Conservation (phyloP, 2,329 filamentous ascomycete species). For the Xylariaceae sp. region DNA sequence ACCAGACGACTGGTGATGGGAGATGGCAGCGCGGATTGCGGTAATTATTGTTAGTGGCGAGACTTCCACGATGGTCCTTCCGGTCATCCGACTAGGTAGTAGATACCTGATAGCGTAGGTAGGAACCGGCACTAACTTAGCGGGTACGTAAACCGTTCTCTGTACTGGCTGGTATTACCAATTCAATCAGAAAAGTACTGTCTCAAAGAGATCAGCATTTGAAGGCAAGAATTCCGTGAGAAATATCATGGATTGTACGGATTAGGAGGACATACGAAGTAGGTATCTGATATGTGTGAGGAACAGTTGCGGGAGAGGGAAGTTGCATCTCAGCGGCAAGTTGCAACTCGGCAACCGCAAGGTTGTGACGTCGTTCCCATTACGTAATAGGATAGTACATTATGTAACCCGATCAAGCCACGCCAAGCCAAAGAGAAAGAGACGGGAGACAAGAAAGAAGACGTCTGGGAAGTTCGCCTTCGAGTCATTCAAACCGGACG, state of each 20-base stretch:
- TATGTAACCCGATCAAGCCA: neutral
- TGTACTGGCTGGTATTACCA: too few species aligned
- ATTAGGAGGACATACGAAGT: too few species aligned
- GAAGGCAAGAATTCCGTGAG: neutral
- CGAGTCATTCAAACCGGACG: neutral
- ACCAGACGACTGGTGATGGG: neutral
- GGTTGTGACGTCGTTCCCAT: neutral
- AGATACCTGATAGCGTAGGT: too few species aligned
- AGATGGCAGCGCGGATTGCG: neutral
- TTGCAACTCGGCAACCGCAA: too few species aligned
- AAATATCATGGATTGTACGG: neutral
- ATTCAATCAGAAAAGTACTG: too few species aligned
- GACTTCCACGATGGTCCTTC: neutral
- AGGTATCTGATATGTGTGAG: neutral
- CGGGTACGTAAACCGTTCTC: too few species aligned
- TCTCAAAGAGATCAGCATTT: too few species aligned
- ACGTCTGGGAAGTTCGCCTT: neutral
- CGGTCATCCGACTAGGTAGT: neutral
- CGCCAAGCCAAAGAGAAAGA: neutral
- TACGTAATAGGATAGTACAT: neutral
- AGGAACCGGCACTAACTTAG: neutral
- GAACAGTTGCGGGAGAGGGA: too few species aligned
- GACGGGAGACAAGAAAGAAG: neutral
- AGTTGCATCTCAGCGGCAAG: too few species aligned
- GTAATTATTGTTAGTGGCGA: neutral